Conservation (phyloP, 768 basidiomycete species). For the Auricularia sp. region DNA sequence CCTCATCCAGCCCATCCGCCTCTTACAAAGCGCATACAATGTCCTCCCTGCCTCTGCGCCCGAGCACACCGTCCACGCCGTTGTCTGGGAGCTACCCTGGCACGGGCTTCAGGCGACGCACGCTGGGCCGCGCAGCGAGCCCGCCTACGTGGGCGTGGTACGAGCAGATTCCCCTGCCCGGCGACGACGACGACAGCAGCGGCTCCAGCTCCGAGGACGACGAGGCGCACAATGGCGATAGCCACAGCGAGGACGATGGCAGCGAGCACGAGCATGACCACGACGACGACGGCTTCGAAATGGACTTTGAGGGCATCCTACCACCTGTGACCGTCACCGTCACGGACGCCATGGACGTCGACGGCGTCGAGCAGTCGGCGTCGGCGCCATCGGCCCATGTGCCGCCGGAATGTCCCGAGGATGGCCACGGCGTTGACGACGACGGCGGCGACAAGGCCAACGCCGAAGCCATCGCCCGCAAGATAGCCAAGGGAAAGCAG, state of each 20-base stretch:
- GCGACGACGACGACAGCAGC: constrained; percentile 46
- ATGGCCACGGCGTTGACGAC: constrained; percentile 13
- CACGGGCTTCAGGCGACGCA: background rate
- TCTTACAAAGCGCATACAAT: background rate
- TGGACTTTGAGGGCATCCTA: background rate
- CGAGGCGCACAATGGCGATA: constrained; percentile 7
- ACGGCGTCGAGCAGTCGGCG: background rate
- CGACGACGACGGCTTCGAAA: constrained; percentile 16
- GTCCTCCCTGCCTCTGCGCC: background rate
- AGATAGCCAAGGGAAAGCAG: constrained; percentile 66
- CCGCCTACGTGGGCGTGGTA: constrained; percentile 86
- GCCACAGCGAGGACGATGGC: constrained; percentile 12
- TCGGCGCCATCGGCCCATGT: background rate
- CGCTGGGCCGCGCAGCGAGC: constrained; percentile 63
- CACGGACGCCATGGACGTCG: background rate
- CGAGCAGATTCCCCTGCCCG: constrained; percentile 62
- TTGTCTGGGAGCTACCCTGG: background rate
- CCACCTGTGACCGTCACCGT: background rate
- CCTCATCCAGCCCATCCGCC: background rate
- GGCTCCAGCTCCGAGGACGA: constrained; percentile 19
- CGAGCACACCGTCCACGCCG: background rate
- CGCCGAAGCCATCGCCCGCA: constrained; percentile 6
- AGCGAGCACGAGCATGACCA: constrained; percentile 18
- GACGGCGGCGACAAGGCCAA: constrained; percentile 8
- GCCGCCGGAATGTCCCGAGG: constrained; percentile 17